Evolutionary conservation across 169 alveolate species (phyloP), one percentile per base, ranked within the genome.

Genomic region (Cryptosporidium parvum): DNA sequence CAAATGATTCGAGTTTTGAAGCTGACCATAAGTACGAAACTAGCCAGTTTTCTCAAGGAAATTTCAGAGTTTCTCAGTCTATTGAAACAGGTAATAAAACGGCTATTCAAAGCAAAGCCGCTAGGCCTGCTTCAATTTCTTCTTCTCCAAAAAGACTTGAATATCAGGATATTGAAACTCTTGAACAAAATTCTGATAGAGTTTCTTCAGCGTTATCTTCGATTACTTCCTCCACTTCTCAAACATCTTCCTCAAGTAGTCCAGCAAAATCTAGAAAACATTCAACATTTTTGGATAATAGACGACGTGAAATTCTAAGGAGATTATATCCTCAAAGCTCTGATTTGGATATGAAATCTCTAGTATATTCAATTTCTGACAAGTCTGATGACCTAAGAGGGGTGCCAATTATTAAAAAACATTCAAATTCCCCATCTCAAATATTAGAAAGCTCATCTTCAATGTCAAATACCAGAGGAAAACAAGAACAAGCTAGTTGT

Each of bases 1-100:
- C 86, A 26, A 73, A 73, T 73, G 86, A 73, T 23, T 18, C 70
- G 1, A 58, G 48, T 59, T 73, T 73, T 53, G 86, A 73, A 73
- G 58, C 12, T 7, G 86, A 73, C 6, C 21, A 56, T 42, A 58
- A 58, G 9, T 73, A 73, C 51, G 70, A 73, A 73, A 59, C 35
- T 1, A 59, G 23, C 26, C 39, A 56, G 18, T 37, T 73, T 33
- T 26, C 72, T 37, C 42, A 73, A 42, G 62, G 44, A 16, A 23
- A 69, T 42, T 69, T 42, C 26, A 45, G 23, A 26, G 70, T 51
- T 42, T 73, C 37, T 73, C 86, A 73, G 14, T 70, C 85, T 45
- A 6, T n/a, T 56, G 67, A 56, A 56, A 26, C 18, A 2, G 12
- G 23, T 56, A 10, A 9, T 56, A n/a, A 21, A 6, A 21, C 16